These are phyloP conservation scores for Aspergillus biplanus DNA, from an alignment of 495 filamentous ascomycete genomes.

Conservation along the genomic window DNA sequence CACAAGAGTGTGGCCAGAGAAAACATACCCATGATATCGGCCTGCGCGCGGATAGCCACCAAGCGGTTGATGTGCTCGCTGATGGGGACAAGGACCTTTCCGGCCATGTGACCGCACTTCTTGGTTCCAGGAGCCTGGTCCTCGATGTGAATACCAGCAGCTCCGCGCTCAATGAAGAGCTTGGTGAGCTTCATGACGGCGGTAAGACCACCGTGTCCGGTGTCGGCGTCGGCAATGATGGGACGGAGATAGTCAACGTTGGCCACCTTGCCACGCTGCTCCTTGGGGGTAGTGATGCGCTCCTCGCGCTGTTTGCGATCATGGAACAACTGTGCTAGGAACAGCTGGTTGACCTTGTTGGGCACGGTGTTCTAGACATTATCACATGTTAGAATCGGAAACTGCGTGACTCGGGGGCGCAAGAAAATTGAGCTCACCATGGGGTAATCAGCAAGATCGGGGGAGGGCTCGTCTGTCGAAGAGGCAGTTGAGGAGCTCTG, in stretches of 20 bases:
- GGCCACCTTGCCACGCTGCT: slow-evolving; percentile 70
- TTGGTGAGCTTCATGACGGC: slow-evolving; percentile 99
- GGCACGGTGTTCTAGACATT: slow-evolving; percentile 83
- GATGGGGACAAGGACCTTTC: slow-evolving; percentile 96
- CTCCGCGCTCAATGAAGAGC: slow-evolving; percentile 95
- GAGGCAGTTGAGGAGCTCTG: slow-evolving; percentile 97
- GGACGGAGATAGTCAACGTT: slow-evolving; percentile 94
- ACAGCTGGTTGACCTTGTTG: slow-evolving; percentile 96
- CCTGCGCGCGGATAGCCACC: slow-evolving; percentile 94
- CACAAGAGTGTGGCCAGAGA: no score
- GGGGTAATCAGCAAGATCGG: slow-evolving; percentile 97
- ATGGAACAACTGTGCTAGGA: slow-evolving; percentile 98
- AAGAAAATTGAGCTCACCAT: slow-evolving; percentile 62
- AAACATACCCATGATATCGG: slow-evolving; percentile 89
- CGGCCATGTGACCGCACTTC: slow-evolving; percentile 99
- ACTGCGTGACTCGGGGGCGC: not conserved
- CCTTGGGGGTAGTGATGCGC: slow-evolving; percentile 76
- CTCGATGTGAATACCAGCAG: slow-evolving; percentile 97
- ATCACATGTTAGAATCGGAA: slow-evolving; percentile 10
- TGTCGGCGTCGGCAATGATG: slow-evolving; percentile 97
- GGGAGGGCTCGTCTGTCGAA: slow-evolving; percentile 90
- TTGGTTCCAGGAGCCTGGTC: slow-evolving; percentile 98
- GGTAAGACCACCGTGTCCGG: slow-evolving; percentile 94
- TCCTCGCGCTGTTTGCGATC: slow-evolving; percentile 98
- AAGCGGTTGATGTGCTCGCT: slow-evolving; percentile 98